Evolutionary conservation across 495 filamentous ascomycete species (phyloP).

Genomic region (Halenospora varia): DNA sequence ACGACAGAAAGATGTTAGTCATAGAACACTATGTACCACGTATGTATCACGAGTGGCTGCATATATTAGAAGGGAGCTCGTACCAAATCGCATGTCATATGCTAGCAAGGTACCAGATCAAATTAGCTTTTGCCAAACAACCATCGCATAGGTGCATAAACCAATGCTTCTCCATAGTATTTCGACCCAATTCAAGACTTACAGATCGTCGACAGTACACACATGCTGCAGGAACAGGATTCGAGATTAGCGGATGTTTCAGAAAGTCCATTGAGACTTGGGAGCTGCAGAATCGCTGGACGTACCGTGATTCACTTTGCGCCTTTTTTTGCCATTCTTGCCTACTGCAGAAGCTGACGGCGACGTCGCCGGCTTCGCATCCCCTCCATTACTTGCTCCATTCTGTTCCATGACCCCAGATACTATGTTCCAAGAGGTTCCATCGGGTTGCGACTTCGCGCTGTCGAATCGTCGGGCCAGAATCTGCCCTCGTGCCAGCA

Average conservation of each 20-base stretch:
- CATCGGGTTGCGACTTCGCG: conserved; percentile 25
- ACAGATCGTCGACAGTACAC: conserved; percentile 99
- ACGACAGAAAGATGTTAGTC: conserved; percentile 39
- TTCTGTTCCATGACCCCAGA: conserved; percentile 44
- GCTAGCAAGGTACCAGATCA: conserved; percentile 45
- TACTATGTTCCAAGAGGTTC: conserved; percentile 20
- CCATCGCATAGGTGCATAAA: conserved; percentile 22
- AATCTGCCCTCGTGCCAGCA: conserved; percentile 11
- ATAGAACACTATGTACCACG: conserved; percentile 32
- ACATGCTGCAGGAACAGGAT: conserved; percentile 69
- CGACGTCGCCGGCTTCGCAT: conserved; percentile 43
- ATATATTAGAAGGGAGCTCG: conserved; percentile 29
- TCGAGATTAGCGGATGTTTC: conserved; percentile 39
- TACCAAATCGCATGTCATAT: conserved; percentile 99
- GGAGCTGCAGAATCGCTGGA: conserved; percentile 18
- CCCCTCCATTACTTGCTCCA: conserved; percentile 45
- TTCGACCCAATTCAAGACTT: conserved; percentile 46
- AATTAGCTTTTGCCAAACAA: conserved; percentile 28
- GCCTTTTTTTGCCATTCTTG: conserved; percentile 85
- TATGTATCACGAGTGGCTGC: conserved; percentile 23
- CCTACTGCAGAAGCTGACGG: conserved; percentile 32
- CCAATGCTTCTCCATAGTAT: conserved; percentile 11
- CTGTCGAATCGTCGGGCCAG: conserved; percentile 8
- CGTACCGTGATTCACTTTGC: conserved; percentile 99
- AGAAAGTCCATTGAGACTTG: conserved; percentile 19